Percentiles rank a stretch among this genome's conserved stretches.
Conservation (phyloP, 2,329 filamentous ascomycete genomes). For the Grosmannia huntii region DNA sequence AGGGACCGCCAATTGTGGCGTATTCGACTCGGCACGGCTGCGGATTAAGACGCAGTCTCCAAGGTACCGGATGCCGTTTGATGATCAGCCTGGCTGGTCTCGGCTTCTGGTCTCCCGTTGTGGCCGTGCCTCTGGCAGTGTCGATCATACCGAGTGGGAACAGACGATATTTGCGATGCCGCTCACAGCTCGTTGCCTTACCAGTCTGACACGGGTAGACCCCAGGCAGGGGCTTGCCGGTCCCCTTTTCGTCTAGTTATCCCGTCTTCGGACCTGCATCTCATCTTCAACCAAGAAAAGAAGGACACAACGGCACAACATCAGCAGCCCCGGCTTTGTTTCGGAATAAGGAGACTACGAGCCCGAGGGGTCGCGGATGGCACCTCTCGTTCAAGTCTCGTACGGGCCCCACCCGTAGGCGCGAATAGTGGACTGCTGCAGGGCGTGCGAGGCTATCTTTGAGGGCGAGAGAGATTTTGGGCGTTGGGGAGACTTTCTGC, state of each 20-base stretch:
- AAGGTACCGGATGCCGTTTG: too few relatives aligned
- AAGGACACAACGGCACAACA: not conserved
- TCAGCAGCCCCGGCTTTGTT: too few relatives aligned
- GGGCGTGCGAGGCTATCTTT: not conserved
- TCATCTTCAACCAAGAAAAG: too few relatives aligned
- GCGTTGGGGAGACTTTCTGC: not conserved
- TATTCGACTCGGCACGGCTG: too few relatives aligned
- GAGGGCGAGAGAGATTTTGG: not conserved
- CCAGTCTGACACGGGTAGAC: too few relatives aligned
- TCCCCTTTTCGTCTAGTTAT: too few relatives aligned
- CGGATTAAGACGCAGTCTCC: not conserved
- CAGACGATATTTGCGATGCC: not conserved
- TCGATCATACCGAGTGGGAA: not conserved
- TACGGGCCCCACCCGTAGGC: too few relatives aligned
- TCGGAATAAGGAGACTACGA: not conserved
- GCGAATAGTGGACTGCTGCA: too few relatives aligned
- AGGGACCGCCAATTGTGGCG: too few relatives aligned
- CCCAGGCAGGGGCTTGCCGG: not conserved
- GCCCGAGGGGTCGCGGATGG: not conserved
- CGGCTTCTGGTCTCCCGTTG: not conserved
- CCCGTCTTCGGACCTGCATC: too few relatives aligned
- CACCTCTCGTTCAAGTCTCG: too few relatives aligned
- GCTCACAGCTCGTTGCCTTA: too few relatives aligned
- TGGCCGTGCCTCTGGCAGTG: not conserved
- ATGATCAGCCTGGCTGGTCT: not conserved